Percentiles rank a stretch among this genome's conserved stretches.
Conservation (phyloP, 1,284 basidiomycete species). For the Laetiporus sulphureus region DNA sequence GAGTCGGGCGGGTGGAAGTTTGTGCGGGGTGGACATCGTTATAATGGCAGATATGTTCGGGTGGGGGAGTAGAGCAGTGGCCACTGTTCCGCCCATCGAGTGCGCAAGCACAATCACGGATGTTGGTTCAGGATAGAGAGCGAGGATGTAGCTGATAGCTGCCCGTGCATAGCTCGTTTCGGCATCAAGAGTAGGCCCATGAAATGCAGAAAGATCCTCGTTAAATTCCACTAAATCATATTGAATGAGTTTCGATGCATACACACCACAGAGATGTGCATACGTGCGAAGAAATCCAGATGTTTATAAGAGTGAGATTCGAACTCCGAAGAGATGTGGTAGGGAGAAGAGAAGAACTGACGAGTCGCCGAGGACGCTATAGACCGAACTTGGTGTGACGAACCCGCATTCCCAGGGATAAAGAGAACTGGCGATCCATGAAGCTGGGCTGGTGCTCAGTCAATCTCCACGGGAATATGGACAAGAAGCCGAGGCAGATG, state of each 20-base stretch:
- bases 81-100: conserved; percentile 98
- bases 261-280: conserved; percentile 17
- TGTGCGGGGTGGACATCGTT: conserved; percentile 94
- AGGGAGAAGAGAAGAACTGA: conserved; percentile 66
- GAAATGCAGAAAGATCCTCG: conserved; percentile 95
- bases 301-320: conserved; percentile 39
- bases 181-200: conserved; percentile 82
- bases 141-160: conserved; percentile 74
- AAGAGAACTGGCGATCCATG: conserved; percentile 82
- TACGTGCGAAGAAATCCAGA: conserved; percentile 82
- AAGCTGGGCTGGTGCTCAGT: conserved; percentile 30
- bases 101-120: conserved; percentile 81
- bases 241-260: too few relatives aligned
- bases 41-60: conserved; percentile 71
- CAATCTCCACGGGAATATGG: conserved; percentile 12
- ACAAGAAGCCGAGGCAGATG: too few relatives aligned
- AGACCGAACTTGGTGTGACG: conserved; percentile 89
- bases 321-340: conserved; percentile 45
- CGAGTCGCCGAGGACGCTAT: conserved; percentile 87
- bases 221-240: conserved; percentile 80
- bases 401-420: conserved; percentile 96
- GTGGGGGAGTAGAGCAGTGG: conserved; percentile 64
- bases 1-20: conserved; percentile 83
- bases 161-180: conserved; percentile 76
- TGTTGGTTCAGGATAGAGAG: conserved; percentile 61